Percentiles rank a stretch among this genome's conserved stretches.
Conservation (phyloP, 495 filamentous ascomycete genomes). For the Penicillium lividum region DNA sequence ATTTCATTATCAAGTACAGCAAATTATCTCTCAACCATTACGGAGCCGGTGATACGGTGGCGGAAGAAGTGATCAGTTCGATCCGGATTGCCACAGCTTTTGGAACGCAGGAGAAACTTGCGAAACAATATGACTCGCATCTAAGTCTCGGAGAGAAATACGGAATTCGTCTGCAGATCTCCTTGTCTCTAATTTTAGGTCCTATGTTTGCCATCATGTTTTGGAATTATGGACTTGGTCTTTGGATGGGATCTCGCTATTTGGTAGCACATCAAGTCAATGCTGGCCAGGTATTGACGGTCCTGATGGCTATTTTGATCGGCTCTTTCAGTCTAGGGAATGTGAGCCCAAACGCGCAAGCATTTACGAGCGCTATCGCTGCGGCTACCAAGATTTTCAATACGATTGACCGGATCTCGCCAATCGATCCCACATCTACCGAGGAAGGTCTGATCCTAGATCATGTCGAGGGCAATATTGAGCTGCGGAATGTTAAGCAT, state of each 20-base stretch:
- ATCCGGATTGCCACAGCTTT: constrained; percentile 91
- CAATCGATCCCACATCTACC: constrained; percentile 70
- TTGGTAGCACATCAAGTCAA: constrained; percentile 63
- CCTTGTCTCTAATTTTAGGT: constrained; percentile 74
- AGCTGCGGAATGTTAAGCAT: constrained; percentile 79
- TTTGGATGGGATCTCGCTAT: constrained; percentile 91
- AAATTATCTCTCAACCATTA: constrained; percentile 75
- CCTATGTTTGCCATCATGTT: constrained; percentile 82
- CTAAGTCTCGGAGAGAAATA: constrained; percentile 70
- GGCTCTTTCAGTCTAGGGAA: constrained; percentile 91
- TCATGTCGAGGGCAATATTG: constrained; percentile 72
- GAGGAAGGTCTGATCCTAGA: constrained; percentile 71
- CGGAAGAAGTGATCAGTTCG: constrained; percentile 93
- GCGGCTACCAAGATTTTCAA: constrained; percentile 88
- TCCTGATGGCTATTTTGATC: constrained; percentile 86
- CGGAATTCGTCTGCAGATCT: constrained; percentile 72
- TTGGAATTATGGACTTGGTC: constrained; percentile 86
- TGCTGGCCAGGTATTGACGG: constrained; percentile 62
- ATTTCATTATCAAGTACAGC: constrained; percentile 76
- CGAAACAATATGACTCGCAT: constrained; percentile 77
- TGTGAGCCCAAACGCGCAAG: constrained; percentile 80
- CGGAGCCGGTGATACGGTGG: constrained; percentile 81
- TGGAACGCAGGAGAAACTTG: constrained; percentile 85
- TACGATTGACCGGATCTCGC: constrained; percentile 87
- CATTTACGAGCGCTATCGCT: constrained; percentile 77